Conservation (phyloP, 2,329 filamentous ascomycete genomes). For the Chalaropsis ovoidea region DNA sequence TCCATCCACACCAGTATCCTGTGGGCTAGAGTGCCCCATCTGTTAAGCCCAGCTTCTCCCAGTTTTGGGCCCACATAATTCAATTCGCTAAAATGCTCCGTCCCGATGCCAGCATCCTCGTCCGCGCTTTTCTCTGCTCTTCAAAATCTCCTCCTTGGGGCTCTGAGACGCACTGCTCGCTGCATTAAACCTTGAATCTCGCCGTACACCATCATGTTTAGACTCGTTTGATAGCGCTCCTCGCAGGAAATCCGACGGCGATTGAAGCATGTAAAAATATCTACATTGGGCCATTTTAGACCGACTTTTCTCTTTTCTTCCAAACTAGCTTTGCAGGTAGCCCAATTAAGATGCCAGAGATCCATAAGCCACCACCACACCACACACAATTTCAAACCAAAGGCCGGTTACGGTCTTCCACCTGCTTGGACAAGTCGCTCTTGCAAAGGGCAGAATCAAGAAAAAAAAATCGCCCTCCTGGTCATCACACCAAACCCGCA, state of each 20-base stretch:
- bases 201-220: slow-evolving; percentile 15
- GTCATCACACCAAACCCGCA: not conserved
- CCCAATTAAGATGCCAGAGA: slow-evolving; percentile 2
- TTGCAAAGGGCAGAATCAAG: not conserved
- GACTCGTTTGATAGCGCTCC: slow-evolving; percentile 22
- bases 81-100: slow-evolving; percentile 24
- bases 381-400: not conserved
- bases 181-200: not conserved
- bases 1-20: not conserved
- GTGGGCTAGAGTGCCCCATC: not conserved
- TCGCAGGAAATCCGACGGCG: not conserved
- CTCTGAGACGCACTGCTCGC: not conserved
- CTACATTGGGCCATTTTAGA: not conserved
- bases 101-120: slow-evolving; percentile 21
- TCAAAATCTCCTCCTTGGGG: slow-evolving; percentile 19
- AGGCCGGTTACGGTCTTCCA: not conserved
- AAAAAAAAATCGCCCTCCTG: not conserved
- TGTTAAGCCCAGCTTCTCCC: slow-evolving; percentile 14
- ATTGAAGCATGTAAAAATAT: not conserved
- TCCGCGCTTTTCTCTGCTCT: slow-evolving; percentile 20
- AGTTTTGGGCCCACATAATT: slow-evolving; percentile 15
- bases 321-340: not conserved
- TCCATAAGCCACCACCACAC: not conserved
- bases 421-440: not conserved
- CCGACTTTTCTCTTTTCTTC: not conserved